Percentiles rank a stretch among this genome's conserved stretches.
Conservation (phyloP, 1,139 yeast genomes). For the Debaryomyces fabryi region DNA sequence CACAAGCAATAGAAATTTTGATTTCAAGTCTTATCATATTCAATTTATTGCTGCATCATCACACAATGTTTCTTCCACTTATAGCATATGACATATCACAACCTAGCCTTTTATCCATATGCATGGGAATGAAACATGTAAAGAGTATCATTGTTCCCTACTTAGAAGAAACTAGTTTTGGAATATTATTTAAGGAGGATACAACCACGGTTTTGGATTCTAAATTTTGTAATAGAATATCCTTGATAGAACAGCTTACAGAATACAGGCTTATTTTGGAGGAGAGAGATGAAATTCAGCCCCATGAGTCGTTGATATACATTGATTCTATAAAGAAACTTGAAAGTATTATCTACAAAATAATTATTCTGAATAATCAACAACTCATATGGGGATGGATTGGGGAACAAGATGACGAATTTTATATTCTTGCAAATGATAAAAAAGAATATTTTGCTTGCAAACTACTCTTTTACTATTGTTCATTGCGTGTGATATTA, state of each 20-base stretch:
- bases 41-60: slow-evolving; percentile 7
- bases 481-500: slow-evolving; percentile 1
- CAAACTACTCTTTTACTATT: slow-evolving; percentile 4
- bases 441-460: slow-evolving; percentile 4
- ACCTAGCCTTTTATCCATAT: background rate
- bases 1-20: background rate
- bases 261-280: background rate
- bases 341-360: background rate
- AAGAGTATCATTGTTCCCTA: background rate
- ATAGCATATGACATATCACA: background rate
- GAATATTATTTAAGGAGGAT: background rate
- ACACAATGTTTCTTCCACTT: slow-evolving; percentile 1
- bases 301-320: slow-evolving; percentile 1
- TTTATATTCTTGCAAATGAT: background rate
- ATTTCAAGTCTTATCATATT: slow-evolving; percentile 4
- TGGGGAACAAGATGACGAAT: background rate
- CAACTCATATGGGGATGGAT: background rate
- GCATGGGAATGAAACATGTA: background rate
- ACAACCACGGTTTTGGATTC: background rate
- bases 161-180: slow-evolving; percentile 1
- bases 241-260: background rate
- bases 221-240: background rate
- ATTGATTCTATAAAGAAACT: slow-evolving; percentile 1
- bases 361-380: background rate
- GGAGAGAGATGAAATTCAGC: background rate